Base-by-base conservation (phyloP, 208 protist genomes). In the Phytomonas francai region DNA sequence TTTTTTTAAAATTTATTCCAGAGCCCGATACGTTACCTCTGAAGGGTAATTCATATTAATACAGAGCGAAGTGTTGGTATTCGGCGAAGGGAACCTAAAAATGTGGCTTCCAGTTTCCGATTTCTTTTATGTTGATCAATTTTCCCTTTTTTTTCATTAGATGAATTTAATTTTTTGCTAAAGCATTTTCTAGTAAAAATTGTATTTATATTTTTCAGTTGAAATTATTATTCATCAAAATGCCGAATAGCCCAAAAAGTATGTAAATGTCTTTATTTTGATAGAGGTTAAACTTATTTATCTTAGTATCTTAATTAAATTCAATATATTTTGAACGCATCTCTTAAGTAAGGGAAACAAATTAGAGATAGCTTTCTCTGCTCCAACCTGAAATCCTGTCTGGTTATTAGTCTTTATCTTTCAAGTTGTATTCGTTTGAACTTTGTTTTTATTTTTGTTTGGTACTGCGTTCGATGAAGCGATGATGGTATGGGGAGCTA, bases 1-100 rank as follows among this genome's bases (percentile, higher is more conserved):
- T 68, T 19, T 33, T 68, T 70, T 67, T 67, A 58, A 33, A 30
- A n/a, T 76, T 54, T 68, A 56, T 57, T 7, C 12, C 32, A 63
- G 19, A 54, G 51, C n/a, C 6, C 12, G 63, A 33, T 49, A 22
- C 7, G 12, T 67, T 61, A 56, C 63, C n/a, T 28, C 7, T 61
- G 12, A 7, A 7, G 8, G 12, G 58, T 45, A 32, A 22, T 12
- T 3, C 11, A 2, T 16, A 61, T 12, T 16, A 61, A 36, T 12
- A 14, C 32, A 36, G 39, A 14, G 39, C 4, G 19, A 45, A 45
- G 39, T 45, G 39, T 16, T 39, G 34, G 9, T 45, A 45, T n/a
- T n/a, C 7, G 19, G 19, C 5, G 25, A 54, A 5, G 6, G 7
- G 25, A 25, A 4, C 45, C 8, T 25, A 54, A 54, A 54, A 0